Evolutionary conservation across 2,329 filamentous ascomycete species (phyloP).

Genomic region (Clarireedia sp.): DNA sequence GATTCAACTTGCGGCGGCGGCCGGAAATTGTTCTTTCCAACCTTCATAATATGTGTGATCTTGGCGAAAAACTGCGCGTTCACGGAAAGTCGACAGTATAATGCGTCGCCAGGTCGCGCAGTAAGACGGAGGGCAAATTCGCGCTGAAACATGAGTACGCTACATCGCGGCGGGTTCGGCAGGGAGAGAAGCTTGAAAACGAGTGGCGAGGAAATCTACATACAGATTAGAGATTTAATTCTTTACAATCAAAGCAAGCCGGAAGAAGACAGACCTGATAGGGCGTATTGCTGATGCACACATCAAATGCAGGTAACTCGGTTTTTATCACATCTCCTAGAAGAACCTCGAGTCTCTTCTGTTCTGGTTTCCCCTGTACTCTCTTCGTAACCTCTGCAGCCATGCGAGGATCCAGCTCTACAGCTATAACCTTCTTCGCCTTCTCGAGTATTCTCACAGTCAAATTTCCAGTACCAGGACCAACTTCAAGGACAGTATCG

Average conservation of each 20-base stretch:
- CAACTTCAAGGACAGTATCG: slow-evolving; percentile 84
- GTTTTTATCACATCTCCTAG: slow-evolving; percentile 93
- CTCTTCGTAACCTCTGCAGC: slow-evolving; percentile 82
- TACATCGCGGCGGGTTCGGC: slow-evolving; percentile 70
- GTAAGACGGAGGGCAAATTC: slow-evolving; percentile 90
- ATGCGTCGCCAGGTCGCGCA: slow-evolving; percentile 76
- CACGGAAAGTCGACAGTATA: slow-evolving; percentile 85
- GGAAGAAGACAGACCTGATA: slow-evolving; percentile 44
- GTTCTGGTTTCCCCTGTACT: slow-evolving; percentile 79
- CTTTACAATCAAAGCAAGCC: not conserved
- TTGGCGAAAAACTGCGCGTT: slow-evolving; percentile 91
- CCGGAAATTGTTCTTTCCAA: slow-evolving; percentile 93
- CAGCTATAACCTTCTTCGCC: slow-evolving; percentile 71
- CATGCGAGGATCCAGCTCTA: slow-evolving; percentile 95
- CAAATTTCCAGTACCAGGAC: slow-evolving; percentile 81
- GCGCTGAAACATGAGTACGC: slow-evolving; percentile 92
- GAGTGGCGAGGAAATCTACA: slow-evolving; percentile 76
- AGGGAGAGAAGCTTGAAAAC: slow-evolving; percentile 81
- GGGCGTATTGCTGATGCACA: slow-evolving; percentile 65
- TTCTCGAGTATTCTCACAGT: slow-evolving; percentile 85
- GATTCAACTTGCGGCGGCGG: slow-evolving; percentile 90
- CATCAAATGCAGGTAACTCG: slow-evolving; percentile 62
- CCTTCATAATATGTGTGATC: slow-evolving; percentile 74
- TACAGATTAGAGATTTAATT: slow-evolving; percentile 15
- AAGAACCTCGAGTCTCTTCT: slow-evolving; percentile 78